Conservation (phyloP, 1,284 basidiomycete species). For the Tilletia walkeri region DNA sequence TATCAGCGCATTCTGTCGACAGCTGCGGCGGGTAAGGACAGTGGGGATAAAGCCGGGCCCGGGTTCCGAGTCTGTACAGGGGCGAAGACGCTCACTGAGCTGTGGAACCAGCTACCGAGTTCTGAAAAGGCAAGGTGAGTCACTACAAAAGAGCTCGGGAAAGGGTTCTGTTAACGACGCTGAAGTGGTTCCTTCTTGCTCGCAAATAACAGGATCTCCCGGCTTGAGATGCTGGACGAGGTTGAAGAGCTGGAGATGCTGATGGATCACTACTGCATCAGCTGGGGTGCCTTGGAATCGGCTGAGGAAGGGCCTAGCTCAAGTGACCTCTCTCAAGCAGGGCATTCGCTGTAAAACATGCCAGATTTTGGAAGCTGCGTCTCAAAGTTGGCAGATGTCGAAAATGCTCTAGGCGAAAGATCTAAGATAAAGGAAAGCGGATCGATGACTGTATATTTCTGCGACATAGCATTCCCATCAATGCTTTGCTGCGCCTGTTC, state of each 20-base stretch:
- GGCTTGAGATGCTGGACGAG: conserved; percentile 51
- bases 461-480: too few relatives aligned
- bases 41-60: neutral
- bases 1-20: conserved; percentile 26
- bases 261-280: conserved; percentile 49
- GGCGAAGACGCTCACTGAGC: conserved; percentile 29
- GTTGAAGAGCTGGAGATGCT: conserved; percentile 55
- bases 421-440: too few relatives aligned
- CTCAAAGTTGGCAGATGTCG: too few relatives aligned
- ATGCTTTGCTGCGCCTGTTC: neutral
- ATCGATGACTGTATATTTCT: too few relatives aligned
- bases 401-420: too few relatives aligned
- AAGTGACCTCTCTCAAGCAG: neutral
- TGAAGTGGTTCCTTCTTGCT: neutral
- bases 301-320: neutral
- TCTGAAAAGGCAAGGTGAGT: conserved; percentile 33
- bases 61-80: neutral
- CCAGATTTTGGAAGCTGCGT: neutral
- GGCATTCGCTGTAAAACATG: neutral
- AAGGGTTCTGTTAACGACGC: too few relatives aligned
- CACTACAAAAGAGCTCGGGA: neutral
- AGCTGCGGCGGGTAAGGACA: neutral
- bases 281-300: neutral
- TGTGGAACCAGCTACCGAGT: conserved; percentile 32
- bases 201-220: conserved; percentile 24